phyloP scores from a whole-genome alignment of 805 yeast species.

The Metschnikowia rubicola region DNA sequence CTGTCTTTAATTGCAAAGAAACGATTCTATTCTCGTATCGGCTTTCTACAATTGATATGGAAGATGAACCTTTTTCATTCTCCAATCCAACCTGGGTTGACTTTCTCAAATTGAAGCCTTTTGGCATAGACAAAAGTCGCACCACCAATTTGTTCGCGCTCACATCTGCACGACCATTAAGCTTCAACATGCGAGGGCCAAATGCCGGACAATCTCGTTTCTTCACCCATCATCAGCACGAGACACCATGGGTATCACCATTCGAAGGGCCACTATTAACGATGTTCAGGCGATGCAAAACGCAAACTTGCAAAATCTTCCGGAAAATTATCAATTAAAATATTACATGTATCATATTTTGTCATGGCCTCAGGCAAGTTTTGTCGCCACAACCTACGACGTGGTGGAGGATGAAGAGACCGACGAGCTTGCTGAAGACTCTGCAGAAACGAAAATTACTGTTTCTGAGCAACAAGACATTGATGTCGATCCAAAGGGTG shows the following conservation, averaged over 20 bases:
- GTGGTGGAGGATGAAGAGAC: slow-evolving; percentile 23
- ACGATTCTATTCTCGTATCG: too few species aligned
- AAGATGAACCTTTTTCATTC: too few species aligned
- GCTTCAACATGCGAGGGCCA: background rate
- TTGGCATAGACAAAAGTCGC: background rate
- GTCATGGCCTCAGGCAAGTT: slow-evolving; percentile 97
- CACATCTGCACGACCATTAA: slow-evolving; percentile 1
- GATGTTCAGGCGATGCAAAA: slow-evolving; percentile 96
- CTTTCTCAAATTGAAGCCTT: too few species aligned
- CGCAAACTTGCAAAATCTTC: slow-evolving; percentile 85
- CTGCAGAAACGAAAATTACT: background rate
- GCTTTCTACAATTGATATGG: too few species aligned
- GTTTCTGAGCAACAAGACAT: slow-evolving; percentile 16
- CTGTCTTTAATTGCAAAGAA: too few species aligned
- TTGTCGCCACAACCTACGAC: slow-evolving; percentile 83
- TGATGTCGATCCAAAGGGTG: slow-evolving; percentile 47
- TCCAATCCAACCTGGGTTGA: too few species aligned
- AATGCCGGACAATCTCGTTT: background rate
- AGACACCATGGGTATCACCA: slow-evolving; percentile 68
- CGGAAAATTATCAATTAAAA: slow-evolving; percentile 90
- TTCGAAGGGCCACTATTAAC: slow-evolving; percentile 79
- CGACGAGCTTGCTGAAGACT: slow-evolving; percentile 9
- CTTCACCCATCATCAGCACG: background rate
- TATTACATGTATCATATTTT: slow-evolving; percentile 91
- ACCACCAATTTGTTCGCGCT: slow-evolving; percentile 1